phyloP scores from a whole-genome alignment of 2,329 filamentous ascomycete genomes.

The Diaporthe destruens region DNA sequence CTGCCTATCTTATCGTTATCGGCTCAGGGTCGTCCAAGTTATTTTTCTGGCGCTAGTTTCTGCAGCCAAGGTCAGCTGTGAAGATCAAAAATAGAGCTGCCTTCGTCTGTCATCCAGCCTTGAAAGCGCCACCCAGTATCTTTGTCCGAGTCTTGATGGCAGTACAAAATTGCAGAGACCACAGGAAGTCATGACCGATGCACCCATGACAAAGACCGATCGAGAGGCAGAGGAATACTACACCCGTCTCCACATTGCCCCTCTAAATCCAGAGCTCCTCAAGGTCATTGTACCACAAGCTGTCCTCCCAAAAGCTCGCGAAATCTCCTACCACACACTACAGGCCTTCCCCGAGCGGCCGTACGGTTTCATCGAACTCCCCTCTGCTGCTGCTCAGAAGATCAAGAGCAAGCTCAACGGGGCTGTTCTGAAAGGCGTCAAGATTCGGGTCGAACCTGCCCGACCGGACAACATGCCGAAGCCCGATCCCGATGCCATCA shows the following conservation, averaged over 20 bases:
- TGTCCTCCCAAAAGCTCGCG: slow-evolving; percentile 74
- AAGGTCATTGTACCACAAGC: slow-evolving; percentile 78
- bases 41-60: slow-evolving; percentile 33
- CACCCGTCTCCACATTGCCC: slow-evolving; percentile 86
- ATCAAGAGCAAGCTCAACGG: slow-evolving; percentile 93
- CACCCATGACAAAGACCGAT: background rate
- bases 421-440: slow-evolving; percentile 83
- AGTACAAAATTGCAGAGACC: background rate
- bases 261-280: slow-evolving; percentile 81
- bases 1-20: slow-evolving; percentile 34
- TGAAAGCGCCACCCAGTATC: background rate
- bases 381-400: slow-evolving; percentile 85
- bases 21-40: slow-evolving; percentile 15
- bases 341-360: slow-evolving; percentile 90
- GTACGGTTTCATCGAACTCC: slow-evolving; percentile 92
- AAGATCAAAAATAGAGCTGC: slow-evolving; percentile 12
- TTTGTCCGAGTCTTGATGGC: background rate
- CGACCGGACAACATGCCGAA: slow-evolving; percentile 69
- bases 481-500: slow-evolving; percentile 48
- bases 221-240: slow-evolving; percentile 46
- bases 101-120: background rate
- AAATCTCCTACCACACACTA: slow-evolving; percentile 89
- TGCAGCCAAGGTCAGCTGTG: slow-evolving; percentile 31
- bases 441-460: slow-evolving; percentile 87
- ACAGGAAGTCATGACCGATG: slow-evolving; percentile 38